Conservation (phyloP, 352 stramenopile species). For the Elongisporangium prolatum region DNA sequence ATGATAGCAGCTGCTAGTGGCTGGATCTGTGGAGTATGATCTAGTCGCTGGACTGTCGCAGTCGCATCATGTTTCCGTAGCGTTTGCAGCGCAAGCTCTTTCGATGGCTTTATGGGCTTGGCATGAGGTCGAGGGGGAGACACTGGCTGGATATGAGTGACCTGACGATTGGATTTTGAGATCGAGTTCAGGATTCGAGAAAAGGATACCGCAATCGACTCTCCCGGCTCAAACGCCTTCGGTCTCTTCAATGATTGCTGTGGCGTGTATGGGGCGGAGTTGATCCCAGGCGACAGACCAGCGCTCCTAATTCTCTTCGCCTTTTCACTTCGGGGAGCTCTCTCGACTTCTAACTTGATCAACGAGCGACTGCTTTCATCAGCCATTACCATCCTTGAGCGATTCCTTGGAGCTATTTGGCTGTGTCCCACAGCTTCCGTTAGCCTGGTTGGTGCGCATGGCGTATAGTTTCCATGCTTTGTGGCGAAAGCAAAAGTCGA, state of each 20-base stretch:
- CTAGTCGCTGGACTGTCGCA: neutral
- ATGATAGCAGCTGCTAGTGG: neutral
- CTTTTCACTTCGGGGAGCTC: neutral
- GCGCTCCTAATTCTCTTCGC: neutral
- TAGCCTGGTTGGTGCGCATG: neutral
- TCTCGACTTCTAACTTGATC: neutral
- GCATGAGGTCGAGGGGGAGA: neutral
- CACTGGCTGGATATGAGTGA: neutral
- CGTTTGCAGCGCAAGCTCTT: neutral
- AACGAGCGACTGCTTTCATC: neutral
- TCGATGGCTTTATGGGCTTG: neutral
- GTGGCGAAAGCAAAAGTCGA: neutral
- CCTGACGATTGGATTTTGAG: conserved; percentile 6
- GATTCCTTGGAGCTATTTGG: neutral
- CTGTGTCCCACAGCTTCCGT: neutral
- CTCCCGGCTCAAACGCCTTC: neutral
- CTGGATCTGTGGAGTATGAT: neutral
- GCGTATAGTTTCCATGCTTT: neutral
- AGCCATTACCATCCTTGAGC: too few relatives aligned
- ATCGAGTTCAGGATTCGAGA: conserved; percentile 26
- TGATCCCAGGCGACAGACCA: neutral
- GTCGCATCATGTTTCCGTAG: too few relatives aligned
- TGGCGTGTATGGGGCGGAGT: neutral
- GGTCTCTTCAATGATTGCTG: neutral
- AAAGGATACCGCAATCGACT: conserved; percentile 25